A percentile compares a stretch with the other conserved stretches of the same genome.
Conservation (phyloP, 345 rosid genomes). For the Eucalyptus marginata region DNA sequence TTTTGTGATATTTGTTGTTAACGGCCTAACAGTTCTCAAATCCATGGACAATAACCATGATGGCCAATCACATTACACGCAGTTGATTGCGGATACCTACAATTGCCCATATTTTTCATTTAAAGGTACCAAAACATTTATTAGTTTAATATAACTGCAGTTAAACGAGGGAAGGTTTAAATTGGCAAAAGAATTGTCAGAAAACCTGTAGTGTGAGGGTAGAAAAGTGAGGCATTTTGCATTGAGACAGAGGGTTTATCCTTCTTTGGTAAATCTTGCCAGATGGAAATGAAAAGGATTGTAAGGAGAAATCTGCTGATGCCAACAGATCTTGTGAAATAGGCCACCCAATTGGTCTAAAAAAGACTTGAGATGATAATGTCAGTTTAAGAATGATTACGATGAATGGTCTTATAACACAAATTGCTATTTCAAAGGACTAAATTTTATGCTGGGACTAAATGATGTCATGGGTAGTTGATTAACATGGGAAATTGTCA, state of each 20-base stretch:
- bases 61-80: slow-evolving; percentile 7
- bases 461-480: not conserved
- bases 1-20: slow-evolving; percentile 55
- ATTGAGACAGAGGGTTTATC: not conserved
- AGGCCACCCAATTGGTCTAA: not conserved
- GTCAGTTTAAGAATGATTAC: not conserved
- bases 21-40: slow-evolving; percentile 45
- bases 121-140: slow-evolving; percentile 28
- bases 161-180: not conserved
- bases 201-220: not conserved
- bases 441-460: not conserved
- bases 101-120: slow-evolving; percentile 51
- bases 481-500: not conserved
- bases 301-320: not conserved
- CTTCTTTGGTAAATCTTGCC: not conserved
- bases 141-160: not conserved
- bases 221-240: not conserved
- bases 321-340: not conserved
- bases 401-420: not conserved
- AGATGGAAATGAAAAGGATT: not conserved
- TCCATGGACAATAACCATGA: slow-evolving; percentile 18
- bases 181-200: not conserved
- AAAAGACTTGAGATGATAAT: not conserved
- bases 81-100: slow-evolving; percentile 27
- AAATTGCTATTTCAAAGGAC: not conserved